Evolutionary conservation across 2,329 filamentous ascomycete genomes (phyloP), one percentile per base, ranked within the genome.

Genomic region (Pseudofabraea citricarpa): DNA sequence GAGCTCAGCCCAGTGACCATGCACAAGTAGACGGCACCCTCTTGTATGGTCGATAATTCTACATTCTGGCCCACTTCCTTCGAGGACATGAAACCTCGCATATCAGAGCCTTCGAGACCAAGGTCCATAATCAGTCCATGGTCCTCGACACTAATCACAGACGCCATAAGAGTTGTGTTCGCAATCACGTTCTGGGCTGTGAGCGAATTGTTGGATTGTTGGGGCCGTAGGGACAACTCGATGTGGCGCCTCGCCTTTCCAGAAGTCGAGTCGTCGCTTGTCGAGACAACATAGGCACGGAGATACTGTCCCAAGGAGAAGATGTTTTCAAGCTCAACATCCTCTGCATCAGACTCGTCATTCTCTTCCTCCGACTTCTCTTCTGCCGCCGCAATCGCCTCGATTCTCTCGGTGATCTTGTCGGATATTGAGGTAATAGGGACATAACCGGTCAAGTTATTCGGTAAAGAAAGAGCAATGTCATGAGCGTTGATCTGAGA

Each of bases 51-150:
- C 13, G 82, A 74, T 49, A 87, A 74, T 5, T 83, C 70, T 15
- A 86, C 70, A 35, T 71, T 73, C 22, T 77, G 62, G 39, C 87
- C 86, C 15, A 96, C 70, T 60, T 96, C 90, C 59, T 85, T 89
- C 48, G 85, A 86, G 5, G 89, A 79, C 59, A 98, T 74, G 67
- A 98, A 98, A 3, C 87, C 93, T 50, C 82, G 83, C 41, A 90
- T 63, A 27, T 79, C 75, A 23, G 74, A 68, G 41, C 81, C 79
- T 26, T 81, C 73, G 6, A 97, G 71, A 15, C 89, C 89, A 27
- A 97, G 68, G 55, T 96, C 89, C 89, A 98, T 95, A 44, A 97
- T 79, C 45, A 93, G 77, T 49, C 93, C 93, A 59, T 95, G 90
- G 56, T 98, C 94, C 65, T 98, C 91, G n/a, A 94, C 85, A 64